A percentile compares a stretch with the other conserved stretches of the same genome.
Evolutionary conservation across 805 yeast genomes (phyloP).

Genomic region (Candida krabiensis): DNA sequence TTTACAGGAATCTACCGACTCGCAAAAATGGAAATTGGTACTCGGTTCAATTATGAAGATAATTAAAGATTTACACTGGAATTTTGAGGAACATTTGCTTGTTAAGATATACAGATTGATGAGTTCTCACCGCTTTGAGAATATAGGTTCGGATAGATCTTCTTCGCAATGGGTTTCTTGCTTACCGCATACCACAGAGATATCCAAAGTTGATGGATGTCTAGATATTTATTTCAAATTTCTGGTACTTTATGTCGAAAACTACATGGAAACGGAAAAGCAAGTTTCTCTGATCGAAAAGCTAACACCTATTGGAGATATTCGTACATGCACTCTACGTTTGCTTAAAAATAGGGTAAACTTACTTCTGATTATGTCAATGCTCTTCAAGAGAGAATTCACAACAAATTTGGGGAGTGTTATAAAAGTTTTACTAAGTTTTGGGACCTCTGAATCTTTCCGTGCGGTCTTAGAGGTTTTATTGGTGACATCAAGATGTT

Average conservation of each 20-base stretch:
- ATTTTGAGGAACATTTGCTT: slow-evolving; percentile 30
- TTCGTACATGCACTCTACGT: slow-evolving; percentile 23
- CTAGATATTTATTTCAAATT: slow-evolving; percentile 33
- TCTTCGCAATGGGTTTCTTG: slow-evolving; percentile 12
- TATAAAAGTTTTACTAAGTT: slow-evolving; percentile 16
- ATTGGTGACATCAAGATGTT: slow-evolving; percentile 13
- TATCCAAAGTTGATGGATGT: slow-evolving; percentile 27
- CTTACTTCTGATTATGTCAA: slow-evolving; percentile 29
- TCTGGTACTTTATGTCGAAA: slow-evolving; percentile 22
- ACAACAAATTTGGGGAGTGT: slow-evolving; percentile 21
- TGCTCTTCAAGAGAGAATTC: slow-evolving; percentile 30
- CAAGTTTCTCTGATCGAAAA: slow-evolving; percentile 30
- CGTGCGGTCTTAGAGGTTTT: slow-evolving; percentile 15
- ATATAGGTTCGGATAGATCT: slow-evolving; percentile 19
- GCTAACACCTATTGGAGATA: slow-evolving; percentile 33
- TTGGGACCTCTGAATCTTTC: slow-evolving; percentile 11
- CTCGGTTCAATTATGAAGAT: slow-evolving; percentile 23
- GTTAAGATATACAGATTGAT: slow-evolving; percentile 28
- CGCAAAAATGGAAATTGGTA: slow-evolving; percentile 13
- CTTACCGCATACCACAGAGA: slow-evolving; percentile 11
- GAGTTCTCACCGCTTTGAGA: slow-evolving; percentile 29
- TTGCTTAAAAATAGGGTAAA: slow-evolving; percentile 32
- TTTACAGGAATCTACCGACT: slow-evolving; percentile 3
- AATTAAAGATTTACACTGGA: slow-evolving; percentile 27
- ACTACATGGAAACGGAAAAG: slow-evolving; percentile 16